A percentile compares a stretch with the other conserved stretches of the same genome.
Conservation (phyloP, 2,329 filamentous ascomycete species). For the Grosmannia serpens region DNA sequence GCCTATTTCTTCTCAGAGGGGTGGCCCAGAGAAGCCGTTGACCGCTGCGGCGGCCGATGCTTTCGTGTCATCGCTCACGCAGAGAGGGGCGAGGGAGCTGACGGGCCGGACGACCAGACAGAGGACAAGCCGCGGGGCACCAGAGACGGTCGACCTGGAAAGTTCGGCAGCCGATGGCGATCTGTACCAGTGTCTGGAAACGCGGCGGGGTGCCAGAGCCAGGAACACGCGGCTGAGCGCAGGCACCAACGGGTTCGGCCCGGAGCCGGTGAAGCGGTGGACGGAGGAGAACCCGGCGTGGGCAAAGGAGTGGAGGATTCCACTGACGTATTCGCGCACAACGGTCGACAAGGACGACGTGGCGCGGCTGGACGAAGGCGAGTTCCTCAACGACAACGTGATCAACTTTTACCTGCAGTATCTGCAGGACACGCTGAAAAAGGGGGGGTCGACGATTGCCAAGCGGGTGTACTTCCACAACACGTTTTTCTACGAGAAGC, state of each 20-base stretch:
- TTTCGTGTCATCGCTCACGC: background rate
- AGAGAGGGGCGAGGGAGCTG: background rate
- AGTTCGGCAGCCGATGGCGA: background rate
- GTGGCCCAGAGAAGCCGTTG: too few relatives aligned
- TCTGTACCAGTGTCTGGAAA: background rate
- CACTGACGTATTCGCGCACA: constrained; percentile 54
- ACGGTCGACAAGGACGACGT: constrained; percentile 65
- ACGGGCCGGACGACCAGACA: background rate
- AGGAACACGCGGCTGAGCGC: background rate
- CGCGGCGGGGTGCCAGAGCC: background rate
- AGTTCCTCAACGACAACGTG: constrained; percentile 87
- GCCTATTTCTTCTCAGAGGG: background rate
- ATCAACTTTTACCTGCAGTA: constrained; percentile 79
- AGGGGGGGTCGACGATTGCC: constrained; percentile 40
- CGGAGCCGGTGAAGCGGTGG: constrained; percentile 27
- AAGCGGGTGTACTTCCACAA: constrained; percentile 78
- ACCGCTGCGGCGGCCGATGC: background rate
- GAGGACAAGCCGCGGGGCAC: background rate
- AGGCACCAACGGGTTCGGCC: background rate
- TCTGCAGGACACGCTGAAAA: constrained; percentile 49
- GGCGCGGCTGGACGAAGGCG: constrained; percentile 63
- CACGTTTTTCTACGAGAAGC: constrained; percentile 76
- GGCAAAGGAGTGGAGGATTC: constrained; percentile 34
- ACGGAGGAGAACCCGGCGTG: constrained; percentile 21
- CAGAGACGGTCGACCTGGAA: background rate